Conservation (phyloP, 208 protist species). For the Acanthamoeba triangularis region DNA sequence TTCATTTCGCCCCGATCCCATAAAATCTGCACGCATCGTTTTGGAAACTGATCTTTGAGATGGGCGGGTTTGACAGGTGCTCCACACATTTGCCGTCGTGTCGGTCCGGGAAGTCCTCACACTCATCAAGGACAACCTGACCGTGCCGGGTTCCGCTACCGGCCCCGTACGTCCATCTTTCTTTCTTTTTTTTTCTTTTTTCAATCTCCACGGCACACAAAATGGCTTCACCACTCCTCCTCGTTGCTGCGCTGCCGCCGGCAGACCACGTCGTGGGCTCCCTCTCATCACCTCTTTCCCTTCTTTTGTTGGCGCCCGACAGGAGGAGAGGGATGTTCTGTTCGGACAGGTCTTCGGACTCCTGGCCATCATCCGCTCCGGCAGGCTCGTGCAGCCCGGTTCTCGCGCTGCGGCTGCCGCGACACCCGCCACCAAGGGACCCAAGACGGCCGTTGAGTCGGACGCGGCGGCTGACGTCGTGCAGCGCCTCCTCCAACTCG, state of each 20-base stretch:
- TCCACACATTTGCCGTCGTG: conserved; percentile 30
- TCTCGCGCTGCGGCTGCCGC: background rate
- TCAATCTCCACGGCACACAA: background rate
- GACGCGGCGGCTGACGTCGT: conserved; percentile 19
- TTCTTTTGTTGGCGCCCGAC: background rate
- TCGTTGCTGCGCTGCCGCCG: no score
- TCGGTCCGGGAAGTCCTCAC: conserved; percentile 12
- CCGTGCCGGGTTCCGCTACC: background rate
- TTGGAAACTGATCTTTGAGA: background rate
- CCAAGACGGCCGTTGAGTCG: background rate
- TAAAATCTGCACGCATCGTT: background rate
- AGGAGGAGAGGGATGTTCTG: conserved; percentile 73
- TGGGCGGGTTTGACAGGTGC: background rate
- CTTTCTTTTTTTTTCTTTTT: background rate
- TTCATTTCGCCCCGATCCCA: background rate
- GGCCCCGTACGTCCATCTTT: conserved; percentile 2
- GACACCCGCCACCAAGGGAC: background rate
- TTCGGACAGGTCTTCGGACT: conserved; percentile 68
- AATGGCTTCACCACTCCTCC: no score
- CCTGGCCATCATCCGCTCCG: conserved; percentile 74
- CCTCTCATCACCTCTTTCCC: background rate
- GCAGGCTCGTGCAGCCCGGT: conserved; percentile 59
- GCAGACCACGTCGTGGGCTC: background rate
- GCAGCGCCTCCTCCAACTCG: conserved; percentile 23
- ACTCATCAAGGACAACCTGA: conserved; percentile 41